Evolutionary conservation across 768 basidiomycete species (phyloP).

Genomic region (Suillus weaverae): DNA sequence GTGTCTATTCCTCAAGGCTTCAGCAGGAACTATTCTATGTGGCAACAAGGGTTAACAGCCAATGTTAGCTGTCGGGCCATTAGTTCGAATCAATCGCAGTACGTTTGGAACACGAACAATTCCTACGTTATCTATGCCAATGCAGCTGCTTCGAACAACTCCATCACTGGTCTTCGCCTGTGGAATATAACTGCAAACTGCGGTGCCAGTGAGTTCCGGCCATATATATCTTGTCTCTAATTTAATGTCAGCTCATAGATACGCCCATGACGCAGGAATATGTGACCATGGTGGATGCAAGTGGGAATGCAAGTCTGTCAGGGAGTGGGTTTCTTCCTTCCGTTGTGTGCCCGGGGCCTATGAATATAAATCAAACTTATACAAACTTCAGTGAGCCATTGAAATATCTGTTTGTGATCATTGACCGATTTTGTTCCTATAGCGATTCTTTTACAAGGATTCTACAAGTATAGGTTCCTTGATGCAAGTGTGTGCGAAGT

Average conservation of each 20-base stretch:
- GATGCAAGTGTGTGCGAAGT: slow-evolving; percentile 11
- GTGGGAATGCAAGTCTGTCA: not conserved
- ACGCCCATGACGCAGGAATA: not conserved
- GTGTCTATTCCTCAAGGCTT: not conserved
- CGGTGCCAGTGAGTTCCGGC: not conserved
- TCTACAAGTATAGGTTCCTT: slow-evolving; percentile 11
- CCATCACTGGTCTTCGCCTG: not conserved
- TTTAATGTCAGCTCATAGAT: not conserved
- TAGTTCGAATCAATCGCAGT: not conserved
- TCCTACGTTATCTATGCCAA: not conserved
- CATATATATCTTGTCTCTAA: not conserved
- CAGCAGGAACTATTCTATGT: slow-evolving; percentile 5
- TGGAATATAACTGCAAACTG: slow-evolving; percentile 9
- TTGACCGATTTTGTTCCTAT: not conserved
- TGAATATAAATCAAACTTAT: not conserved
- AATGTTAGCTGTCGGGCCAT: not conserved
- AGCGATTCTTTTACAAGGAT: slow-evolving; percentile 7
- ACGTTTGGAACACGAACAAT: not conserved
- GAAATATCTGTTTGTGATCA: not conserved
- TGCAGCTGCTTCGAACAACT: not conserved
- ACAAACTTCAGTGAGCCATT: slow-evolving; percentile 6
- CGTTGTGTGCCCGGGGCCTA: slow-evolving; percentile 12
- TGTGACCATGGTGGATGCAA: slow-evolving; percentile 7
- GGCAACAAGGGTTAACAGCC: slow-evolving; percentile 7
- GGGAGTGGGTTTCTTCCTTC: slow-evolving; percentile 10